phyloP scores from a whole-genome alignment of 2,329 filamentous ascomycete genomes.

The Calonectria henricotiae region DNA sequence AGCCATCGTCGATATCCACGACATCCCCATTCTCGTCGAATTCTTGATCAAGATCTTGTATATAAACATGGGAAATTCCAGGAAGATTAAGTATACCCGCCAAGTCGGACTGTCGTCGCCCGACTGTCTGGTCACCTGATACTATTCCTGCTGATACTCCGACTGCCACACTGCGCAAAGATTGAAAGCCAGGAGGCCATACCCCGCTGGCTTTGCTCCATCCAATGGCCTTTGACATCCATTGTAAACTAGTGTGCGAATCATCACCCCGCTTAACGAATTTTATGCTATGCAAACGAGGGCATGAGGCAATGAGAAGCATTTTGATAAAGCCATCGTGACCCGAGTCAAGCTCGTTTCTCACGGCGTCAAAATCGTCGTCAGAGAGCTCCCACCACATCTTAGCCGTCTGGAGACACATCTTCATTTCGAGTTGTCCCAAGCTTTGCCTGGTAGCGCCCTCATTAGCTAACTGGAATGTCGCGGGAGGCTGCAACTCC shows the following conservation, averaged over 20 bases:
- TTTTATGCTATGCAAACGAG: conserved; percentile 36
- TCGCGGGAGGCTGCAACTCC: not conserved
- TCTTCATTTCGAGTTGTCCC: not conserved
- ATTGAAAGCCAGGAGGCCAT: conserved; percentile 43
- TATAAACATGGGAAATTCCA: conserved; percentile 33
- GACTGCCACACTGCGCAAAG: conserved; percentile 29
- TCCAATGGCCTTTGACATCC: conserved; percentile 25
- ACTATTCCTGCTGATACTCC: not conserved
- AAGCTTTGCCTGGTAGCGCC: not conserved
- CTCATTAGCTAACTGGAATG: not conserved
- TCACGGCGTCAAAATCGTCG: not conserved
- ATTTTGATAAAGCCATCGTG: conserved; percentile 41
- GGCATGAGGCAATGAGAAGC: conserved; percentile 41
- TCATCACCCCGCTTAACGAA: conserved; percentile 13
- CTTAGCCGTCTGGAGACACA: not conserved
- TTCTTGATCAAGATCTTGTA: not conserved
- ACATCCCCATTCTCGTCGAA: not conserved
- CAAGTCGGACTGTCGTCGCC: conserved; percentile 8
- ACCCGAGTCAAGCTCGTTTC: conserved; percentile 14
- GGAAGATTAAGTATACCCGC: conserved; percentile 28
- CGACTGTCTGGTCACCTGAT: not conserved
- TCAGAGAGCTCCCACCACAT: conserved; percentile 26
- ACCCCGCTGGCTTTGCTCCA: conserved; percentile 1
- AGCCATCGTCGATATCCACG: not conserved
- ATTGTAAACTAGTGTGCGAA: not conserved